phyloP scores from a whole-genome alignment of 371 early-diverging fungal species.

The Mucor piriformis region DNA sequence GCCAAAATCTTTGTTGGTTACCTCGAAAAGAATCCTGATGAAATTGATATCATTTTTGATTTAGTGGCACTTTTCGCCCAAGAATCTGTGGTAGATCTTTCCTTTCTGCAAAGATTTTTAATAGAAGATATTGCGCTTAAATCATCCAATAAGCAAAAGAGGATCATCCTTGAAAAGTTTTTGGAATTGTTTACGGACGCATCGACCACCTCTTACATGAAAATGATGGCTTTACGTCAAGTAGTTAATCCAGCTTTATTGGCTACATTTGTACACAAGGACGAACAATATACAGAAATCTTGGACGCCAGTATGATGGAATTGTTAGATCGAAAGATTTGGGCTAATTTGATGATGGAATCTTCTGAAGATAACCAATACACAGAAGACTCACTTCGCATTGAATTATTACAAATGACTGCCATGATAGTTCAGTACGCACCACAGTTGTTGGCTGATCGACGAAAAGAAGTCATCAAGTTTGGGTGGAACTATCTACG shows the following conservation, averaged over 20 bases:
- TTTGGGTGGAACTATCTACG: conserved; percentile 93
- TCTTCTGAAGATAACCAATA: conserved; percentile 56
- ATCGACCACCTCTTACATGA: conserved; percentile 50
- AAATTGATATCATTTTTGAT: conserved; percentile 76
- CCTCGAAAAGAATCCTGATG: conserved; percentile 59
- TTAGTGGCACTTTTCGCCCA: conserved; percentile 76
- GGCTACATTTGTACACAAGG: conserved; percentile 56
- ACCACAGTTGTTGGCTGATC: conserved; percentile 74
- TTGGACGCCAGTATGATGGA: conserved; percentile 71
- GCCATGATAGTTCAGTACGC: conserved; percentile 86
- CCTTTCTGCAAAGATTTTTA: conserved; percentile 73
- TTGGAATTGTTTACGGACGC: conserved; percentile 61
- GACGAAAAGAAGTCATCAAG: conserved; percentile 92
- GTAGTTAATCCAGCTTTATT: conserved; percentile 84
- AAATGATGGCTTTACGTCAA: conserved; percentile 71
- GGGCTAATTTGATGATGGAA: conserved; percentile 68
- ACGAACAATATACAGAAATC: conserved; percentile 55
- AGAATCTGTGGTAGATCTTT: conserved; percentile 71
- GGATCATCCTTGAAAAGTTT: conserved; percentile 69
- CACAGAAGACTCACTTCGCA: conserved; percentile 74
- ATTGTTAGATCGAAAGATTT: conserved; percentile 68
- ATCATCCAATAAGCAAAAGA: conserved; percentile 60
- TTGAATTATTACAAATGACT: conserved; percentile 92
- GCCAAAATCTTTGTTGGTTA: conserved; percentile 76
- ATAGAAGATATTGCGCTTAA: conserved; percentile 69